Conservation (phyloP, 805 yeast genomes). For the Wickerhamiella alocasiicola region DNA sequence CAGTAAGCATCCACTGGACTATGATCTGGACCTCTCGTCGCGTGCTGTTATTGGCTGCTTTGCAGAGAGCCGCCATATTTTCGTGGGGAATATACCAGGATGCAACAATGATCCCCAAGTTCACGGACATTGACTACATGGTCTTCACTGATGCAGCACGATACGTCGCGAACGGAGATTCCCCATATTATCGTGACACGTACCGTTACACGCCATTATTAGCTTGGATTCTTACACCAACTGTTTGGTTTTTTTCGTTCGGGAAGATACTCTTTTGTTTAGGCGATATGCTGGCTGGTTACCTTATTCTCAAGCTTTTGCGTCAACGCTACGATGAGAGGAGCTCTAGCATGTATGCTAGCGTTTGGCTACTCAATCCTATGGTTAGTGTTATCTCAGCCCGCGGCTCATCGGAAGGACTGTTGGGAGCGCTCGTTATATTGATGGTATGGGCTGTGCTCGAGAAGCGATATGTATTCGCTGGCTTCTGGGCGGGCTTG, state of each 20-base stretch:
- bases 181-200: constrained; percentile 79
- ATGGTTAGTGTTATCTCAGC: constrained; percentile 90
- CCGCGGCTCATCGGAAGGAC: constrained; percentile 86
- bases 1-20: not conserved
- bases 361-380: constrained; percentile 85
- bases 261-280: constrained; percentile 70
- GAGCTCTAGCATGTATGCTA: constrained; percentile 34
- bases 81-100: constrained; percentile 82
- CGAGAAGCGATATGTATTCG: constrained; percentile 28
- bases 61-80: constrained; percentile 48
- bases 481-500: constrained; percentile 47
- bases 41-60: constrained; percentile 22
- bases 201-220: constrained; percentile 87
- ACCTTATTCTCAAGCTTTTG: constrained; percentile 37
- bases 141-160: constrained; percentile 89
- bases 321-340: constrained; percentile 21
- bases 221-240: constrained; percentile 73
- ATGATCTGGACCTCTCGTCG: constrained; percentile 14
- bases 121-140: constrained; percentile 87
- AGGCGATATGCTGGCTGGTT: constrained; percentile 75
- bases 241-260: constrained; percentile 41
- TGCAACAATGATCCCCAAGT: constrained; percentile 58
- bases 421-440: constrained; percentile 67
- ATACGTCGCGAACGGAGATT: constrained; percentile 44
- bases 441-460: constrained; percentile 38